These are phyloP conservation scores for Crucihimalaya himalaica DNA, from an alignment of 345 rosid genomes.

Conservation along the genomic window DNA sequence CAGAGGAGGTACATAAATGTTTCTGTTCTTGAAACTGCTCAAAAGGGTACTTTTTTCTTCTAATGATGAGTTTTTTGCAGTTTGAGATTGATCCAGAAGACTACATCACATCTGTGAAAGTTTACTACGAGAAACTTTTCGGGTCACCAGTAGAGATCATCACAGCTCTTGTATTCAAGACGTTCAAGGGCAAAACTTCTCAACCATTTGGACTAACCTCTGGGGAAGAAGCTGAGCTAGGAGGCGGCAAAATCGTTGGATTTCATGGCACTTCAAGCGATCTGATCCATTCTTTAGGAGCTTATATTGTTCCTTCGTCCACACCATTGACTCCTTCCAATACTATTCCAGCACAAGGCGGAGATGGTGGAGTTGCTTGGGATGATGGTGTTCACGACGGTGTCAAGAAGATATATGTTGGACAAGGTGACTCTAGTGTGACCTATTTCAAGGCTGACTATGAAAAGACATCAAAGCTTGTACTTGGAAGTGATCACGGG, in stretches of 20 bases:
- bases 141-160: constrained; percentile 22
- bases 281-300: constrained; percentile 38
- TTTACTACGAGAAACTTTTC: constrained; percentile 37
- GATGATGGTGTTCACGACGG: constrained; percentile 40
- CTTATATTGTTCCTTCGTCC: constrained; percentile 22
- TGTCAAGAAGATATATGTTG: constrained; percentile 34
- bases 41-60: not conserved
- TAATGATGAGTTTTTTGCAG: not conserved
- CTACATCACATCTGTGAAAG: constrained; percentile 34
- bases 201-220: constrained; percentile 33
- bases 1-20: constrained; percentile 32
- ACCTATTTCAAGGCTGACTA: constrained; percentile 33
- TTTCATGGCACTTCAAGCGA: constrained; percentile 37
- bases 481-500: constrained; percentile 32
- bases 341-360: constrained; percentile 33
- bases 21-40: not conserved
- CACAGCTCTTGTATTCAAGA: constrained; percentile 32
- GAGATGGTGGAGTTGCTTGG: constrained; percentile 41
- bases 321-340: constrained; percentile 21
- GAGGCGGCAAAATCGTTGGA: constrained; percentile 40
- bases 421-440: constrained; percentile 39
- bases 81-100: constrained; percentile 34
- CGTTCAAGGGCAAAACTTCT: constrained; percentile 32
- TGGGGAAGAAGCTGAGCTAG: constrained; percentile 33
- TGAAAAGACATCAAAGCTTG: constrained; percentile 24